phyloP scores from a whole-genome alignment of 805 yeast genomes.

The Candida vaughaniae region DNA sequence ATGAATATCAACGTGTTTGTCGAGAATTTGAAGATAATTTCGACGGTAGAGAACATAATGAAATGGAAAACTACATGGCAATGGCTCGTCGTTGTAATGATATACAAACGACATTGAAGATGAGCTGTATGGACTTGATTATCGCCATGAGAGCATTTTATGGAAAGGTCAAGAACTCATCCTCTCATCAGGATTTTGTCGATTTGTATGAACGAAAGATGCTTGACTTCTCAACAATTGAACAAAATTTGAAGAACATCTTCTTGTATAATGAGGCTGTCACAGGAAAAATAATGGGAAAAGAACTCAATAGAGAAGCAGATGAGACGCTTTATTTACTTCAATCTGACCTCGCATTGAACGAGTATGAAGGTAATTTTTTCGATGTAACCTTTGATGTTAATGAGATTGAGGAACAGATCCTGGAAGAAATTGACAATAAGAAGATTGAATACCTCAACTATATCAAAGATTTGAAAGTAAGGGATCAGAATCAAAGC shows the following conservation, averaged over 20 bases:
- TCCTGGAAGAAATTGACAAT: conserved; percentile 12
- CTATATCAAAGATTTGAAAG: conserved; percentile 1
- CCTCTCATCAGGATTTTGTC: background rate
- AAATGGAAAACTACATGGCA: too few relatives aligned
- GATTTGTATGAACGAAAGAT: background rate
- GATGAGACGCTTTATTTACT: conserved; percentile 1
- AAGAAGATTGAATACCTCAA: conserved; percentile 3
- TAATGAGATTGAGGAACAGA: conserved; percentile 8
- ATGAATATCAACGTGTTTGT: too few relatives aligned
- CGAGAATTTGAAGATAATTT: too few relatives aligned
- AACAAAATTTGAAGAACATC: conserved; percentile 1
- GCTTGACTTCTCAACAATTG: conserved; percentile 4
- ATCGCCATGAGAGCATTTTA: conserved; percentile 34
- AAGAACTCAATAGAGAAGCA: background rate
- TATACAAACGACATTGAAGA: conserved; percentile 4
- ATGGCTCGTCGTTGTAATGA: conserved; percentile 1
- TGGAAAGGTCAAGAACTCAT: conserved; percentile 5
- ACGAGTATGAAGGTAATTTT: background rate
- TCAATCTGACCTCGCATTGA: background rate
- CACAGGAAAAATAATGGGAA: background rate
- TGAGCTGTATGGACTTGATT: conserved; percentile 30
- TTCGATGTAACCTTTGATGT: background rate
- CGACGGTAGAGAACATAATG: too few relatives aligned
- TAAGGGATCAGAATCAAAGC: conserved; percentile 5
- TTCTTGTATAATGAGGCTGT: conserved; percentile 2